phyloP scores from a whole-genome alignment of 352 stramenopile genomes.

The Phytophthora boehmeriae region DNA sequence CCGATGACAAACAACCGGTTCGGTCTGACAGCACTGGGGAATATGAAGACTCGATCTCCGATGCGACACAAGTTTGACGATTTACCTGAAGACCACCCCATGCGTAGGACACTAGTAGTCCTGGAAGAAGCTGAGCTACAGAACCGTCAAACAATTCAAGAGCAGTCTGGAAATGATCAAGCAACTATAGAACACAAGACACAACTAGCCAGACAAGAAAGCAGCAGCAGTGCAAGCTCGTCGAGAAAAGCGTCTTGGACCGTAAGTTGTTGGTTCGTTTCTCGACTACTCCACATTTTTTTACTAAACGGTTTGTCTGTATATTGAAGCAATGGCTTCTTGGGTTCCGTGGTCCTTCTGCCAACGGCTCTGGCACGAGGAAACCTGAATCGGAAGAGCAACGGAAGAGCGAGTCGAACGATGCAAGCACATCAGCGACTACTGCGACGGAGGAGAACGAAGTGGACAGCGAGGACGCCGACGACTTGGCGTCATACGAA shows the following conservation, averaged over 20 bases:
- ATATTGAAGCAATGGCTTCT: slow-evolving; percentile 36
- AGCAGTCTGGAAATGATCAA: slow-evolving; percentile 19
- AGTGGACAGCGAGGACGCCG: slow-evolving; percentile 23
- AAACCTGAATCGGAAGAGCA: slow-evolving; percentile 12
- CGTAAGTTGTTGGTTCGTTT: slow-evolving; percentile 14
- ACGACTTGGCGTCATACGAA: slow-evolving; percentile 29
- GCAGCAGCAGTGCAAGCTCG: slow-evolving; percentile 2
- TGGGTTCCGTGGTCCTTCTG: slow-evolving; percentile 21
- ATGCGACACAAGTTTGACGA: slow-evolving; percentile 75
- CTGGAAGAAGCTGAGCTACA: slow-evolving; percentile 46
- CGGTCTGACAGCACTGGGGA: slow-evolving; percentile 55
- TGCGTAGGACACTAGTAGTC: slow-evolving; percentile 49
- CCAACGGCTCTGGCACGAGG: not conserved
- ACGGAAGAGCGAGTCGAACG: slow-evolving; percentile 15
- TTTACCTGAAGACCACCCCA: slow-evolving; percentile 52
- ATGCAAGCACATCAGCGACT: slow-evolving; percentile 15
- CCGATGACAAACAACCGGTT: slow-evolving; percentile 50
- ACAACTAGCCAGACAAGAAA: slow-evolving; percentile 5
- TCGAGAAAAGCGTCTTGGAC: slow-evolving; percentile 27
- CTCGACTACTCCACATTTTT: not conserved
- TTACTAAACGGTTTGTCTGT: not conserved
- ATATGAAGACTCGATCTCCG: slow-evolving; percentile 65
- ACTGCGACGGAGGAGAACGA: slow-evolving; percentile 24
- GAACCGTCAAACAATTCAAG: slow-evolving; percentile 19
- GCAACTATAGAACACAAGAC: slow-evolving; percentile 11